Percentiles rank a stretch among this genome's conserved stretches.
phyloP scores from a whole-genome alignment of 1,284 basidiomycete species.

The Trichosporon sp. region DNA sequence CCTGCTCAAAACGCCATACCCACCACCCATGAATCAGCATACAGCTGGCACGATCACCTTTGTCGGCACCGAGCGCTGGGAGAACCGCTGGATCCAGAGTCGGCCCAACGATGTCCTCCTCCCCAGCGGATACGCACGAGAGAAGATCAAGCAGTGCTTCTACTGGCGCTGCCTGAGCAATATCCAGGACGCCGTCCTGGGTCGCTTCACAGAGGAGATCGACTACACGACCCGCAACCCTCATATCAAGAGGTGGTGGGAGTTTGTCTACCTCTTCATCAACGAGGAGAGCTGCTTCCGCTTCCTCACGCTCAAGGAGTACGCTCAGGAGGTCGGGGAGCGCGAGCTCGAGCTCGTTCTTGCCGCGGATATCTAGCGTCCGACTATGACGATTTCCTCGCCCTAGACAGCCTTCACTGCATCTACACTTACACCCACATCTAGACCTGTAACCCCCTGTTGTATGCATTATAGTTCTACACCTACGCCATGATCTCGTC shows the following conservation, averaged over 20 bases:
- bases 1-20: not conserved
- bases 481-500: slow-evolving; percentile 36
- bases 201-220: not conserved
- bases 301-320: not conserved
- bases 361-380: not conserved
- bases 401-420: too few species aligned
- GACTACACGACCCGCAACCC: not conserved
- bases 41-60: not conserved
- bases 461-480: not conserved
- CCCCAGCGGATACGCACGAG: not conserved
- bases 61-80: not conserved
- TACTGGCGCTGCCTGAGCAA: slow-evolving; percentile 3
- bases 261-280: slow-evolving; percentile 1
- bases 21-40: not conserved
- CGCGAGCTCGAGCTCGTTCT: not conserved
- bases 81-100: not conserved
- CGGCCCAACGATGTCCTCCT: not conserved
- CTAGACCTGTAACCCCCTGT: not conserved
- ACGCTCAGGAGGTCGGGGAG: not conserved
- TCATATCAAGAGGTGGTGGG: not conserved
- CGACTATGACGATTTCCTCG: too few species aligned
- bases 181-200: not conserved
- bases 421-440: not conserved
- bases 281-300: not conserved
- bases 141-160: slow-evolving; percentile 1